A percentile compares a stretch with the other conserved stretches of the same genome.
phyloP scores from a whole-genome alignment of 768 basidiomycete species.

The Suillus spraguei region DNA sequence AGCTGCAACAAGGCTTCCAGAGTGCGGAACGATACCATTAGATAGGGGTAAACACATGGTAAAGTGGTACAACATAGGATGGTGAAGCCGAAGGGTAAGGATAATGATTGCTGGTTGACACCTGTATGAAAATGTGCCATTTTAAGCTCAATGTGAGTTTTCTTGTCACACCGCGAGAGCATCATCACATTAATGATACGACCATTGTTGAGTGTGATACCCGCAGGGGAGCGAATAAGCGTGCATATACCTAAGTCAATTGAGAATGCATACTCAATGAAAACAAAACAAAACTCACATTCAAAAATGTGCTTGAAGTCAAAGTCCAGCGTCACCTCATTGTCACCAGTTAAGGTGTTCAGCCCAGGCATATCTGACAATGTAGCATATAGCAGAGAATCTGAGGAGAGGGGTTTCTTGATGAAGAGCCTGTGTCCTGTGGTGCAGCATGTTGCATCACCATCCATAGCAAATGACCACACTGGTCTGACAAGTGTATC shows the following conservation, averaged over 20 bases:
- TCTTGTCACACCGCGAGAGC: too few relatives aligned
- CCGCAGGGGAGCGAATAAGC: constrained; percentile 11
- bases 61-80: too few relatives aligned
- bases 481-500: too few relatives aligned
- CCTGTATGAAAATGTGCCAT: too few relatives aligned
- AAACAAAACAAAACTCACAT: too few relatives aligned
- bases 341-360: constrained; percentile 14
- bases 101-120: too few relatives aligned
- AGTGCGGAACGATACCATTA: too few relatives aligned
- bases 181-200: not conserved
- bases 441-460: constrained; percentile 17
- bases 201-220: not conserved
- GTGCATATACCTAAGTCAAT: constrained; percentile 22
- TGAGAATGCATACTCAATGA: too few relatives aligned
- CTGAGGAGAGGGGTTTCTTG: not conserved
- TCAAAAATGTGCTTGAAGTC: constrained; percentile 22
- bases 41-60: too few relatives aligned
- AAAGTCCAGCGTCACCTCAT: constrained; percentile 15
- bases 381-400: not conserved
- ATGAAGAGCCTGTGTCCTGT: constrained; percentile 11
- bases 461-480: constrained; percentile 21
- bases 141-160: too few relatives aligned
- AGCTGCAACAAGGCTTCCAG: too few relatives aligned
- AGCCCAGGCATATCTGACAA: constrained; percentile 13
- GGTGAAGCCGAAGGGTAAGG: too few relatives aligned